A percentile compares a stretch with the other conserved stretches of the same genome.
phyloP scores from a whole-genome alignment of 202 grass and related monocot genomes.

The Schoenoplectus triqueter region DNA sequence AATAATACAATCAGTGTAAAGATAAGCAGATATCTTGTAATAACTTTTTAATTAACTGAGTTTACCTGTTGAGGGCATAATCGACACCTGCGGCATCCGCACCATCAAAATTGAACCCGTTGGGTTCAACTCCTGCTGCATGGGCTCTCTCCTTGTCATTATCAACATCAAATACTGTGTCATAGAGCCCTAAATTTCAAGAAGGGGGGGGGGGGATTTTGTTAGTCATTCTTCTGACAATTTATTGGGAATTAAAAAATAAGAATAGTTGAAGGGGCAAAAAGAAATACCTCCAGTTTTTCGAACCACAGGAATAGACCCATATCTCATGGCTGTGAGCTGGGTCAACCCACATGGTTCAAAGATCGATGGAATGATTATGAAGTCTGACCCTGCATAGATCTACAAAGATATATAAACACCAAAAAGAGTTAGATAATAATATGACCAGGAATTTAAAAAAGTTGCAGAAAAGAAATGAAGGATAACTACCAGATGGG shows the following conservation, averaged over 20 bases:
- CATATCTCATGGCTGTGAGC: slow-evolving; percentile 95
- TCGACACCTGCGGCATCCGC: slow-evolving; percentile 63
- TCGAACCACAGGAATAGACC: slow-evolving; percentile 88
- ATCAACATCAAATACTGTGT: slow-evolving; percentile 85
- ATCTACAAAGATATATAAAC: slow-evolving; percentile 55
- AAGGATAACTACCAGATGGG: slow-evolving; percentile 66
- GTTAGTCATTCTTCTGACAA: neutral
- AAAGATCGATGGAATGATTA: slow-evolving; percentile 92
- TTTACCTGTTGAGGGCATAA: slow-evolving; percentile 79
- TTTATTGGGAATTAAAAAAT: slow-evolving; percentile 13
- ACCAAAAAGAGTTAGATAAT: slow-evolving; percentile 17
- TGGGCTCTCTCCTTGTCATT: slow-evolving; percentile 75
- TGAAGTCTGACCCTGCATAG: slow-evolving; percentile 96
- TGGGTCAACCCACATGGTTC: slow-evolving; percentile 97
- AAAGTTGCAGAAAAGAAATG: neutral
- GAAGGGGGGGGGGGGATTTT: neutral
- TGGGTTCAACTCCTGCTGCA: slow-evolving; percentile 77
- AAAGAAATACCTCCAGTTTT: slow-evolving; percentile 78
- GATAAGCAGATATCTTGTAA: neutral
- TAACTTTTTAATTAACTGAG: neutral
- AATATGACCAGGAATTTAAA: neutral
- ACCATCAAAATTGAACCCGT: slow-evolving; percentile 90
- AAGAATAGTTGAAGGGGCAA: slow-evolving; percentile 17
- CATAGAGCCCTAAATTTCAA: slow-evolving; percentile 75
- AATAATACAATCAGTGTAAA: neutral